Evolutionary conservation across 192 early-diverging fungal species (phyloP), one percentile per base, ranked within the genome.

Genomic region (Chytriomyces confervae): DNA sequence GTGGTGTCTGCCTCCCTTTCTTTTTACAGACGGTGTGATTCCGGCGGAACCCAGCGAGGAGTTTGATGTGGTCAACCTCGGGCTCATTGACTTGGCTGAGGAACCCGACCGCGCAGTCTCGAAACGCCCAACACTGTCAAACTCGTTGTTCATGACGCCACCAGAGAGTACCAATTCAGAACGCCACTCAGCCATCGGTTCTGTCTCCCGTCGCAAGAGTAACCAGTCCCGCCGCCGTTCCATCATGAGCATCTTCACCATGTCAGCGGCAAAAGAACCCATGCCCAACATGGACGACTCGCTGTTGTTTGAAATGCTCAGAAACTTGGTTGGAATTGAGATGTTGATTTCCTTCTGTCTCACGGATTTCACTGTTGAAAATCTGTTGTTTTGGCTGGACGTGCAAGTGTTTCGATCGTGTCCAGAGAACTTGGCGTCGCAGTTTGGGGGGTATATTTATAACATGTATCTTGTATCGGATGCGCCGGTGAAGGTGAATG

Each of bases 361-460:
- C 60, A 83, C 84, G 46, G 93, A 96, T 78, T 91, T 90, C 77
- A 90, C 92, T 3, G 86, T 94, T 50, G 94, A 96, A 79, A 90
- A 92, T 29, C 73, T 94, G 20, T 77, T 95, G 57, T 96, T 96
- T 83, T 94, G 93, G 82, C 68, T 96, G 65, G 94, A 95, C 65
- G 92, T 94, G 11, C 94, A 96, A 79, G 81, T 94, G 1, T 94
- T 94, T 78, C 81, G 88, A 24, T 77, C 81, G 6, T 67, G 24
- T 44, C 72, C 48, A n/a, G 53, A 24, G 5, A 44, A 44, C 24
- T 61, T 66, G 36, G 45, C 70, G 9, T 18, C 46, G 13, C 29
- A 60, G 9, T 88, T 73, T 67, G 77, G 77, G 0, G 76, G 75
- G 24, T 86, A 94, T 74, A 93, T 96, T 51, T 94, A 91, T 72